Percentiles rank a stretch among this genome's conserved stretches.
These are phyloP conservation scores for Syzygium grande DNA, from an alignment of 345 rosid genomes.

Conservation along the genomic window DNA sequence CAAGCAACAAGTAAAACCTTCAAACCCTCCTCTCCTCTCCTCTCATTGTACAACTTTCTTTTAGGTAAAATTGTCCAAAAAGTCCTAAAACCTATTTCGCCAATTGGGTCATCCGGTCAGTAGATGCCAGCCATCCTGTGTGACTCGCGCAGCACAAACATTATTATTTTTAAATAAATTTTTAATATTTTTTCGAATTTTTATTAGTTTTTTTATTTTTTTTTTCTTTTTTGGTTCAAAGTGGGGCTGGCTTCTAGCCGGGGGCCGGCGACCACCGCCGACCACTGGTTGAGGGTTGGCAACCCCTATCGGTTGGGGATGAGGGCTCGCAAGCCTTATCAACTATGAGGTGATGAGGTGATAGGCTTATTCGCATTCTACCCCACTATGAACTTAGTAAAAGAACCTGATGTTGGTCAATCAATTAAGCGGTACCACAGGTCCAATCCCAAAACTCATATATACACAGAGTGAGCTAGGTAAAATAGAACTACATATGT, in stretches of 20 bases:
- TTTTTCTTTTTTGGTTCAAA: too few species aligned
- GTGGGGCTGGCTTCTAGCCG: not conserved
- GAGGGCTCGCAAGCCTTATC: too few species aligned
- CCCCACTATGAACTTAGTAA: not conserved
- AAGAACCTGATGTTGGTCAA: not conserved
- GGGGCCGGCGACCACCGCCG: too few species aligned
- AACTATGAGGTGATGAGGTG: too few species aligned
- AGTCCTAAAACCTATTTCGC: too few species aligned
- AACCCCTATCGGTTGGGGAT: too few species aligned
- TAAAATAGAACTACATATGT: not conserved
- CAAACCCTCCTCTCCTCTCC: not conserved
- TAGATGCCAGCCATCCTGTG: fast-evolving
- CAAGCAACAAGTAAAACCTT: not conserved
- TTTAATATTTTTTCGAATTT: too few species aligned
- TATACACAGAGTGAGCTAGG: not conserved
- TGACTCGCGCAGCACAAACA: fast-evolving
- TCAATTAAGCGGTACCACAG: not conserved
- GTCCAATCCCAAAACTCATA: not conserved
- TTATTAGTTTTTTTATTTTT: not conserved
- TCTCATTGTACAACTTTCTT: not conserved
- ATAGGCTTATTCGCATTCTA: not conserved
- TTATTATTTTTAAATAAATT: too few species aligned
- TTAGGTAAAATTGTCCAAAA: too few species aligned
- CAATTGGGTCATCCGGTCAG: fast-evolving
- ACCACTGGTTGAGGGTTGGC: too few species aligned